These are phyloP conservation scores for Glaciozyma antarctica DNA, from an alignment of 768 basidiomycete species.

Conservation along the genomic window DNA sequence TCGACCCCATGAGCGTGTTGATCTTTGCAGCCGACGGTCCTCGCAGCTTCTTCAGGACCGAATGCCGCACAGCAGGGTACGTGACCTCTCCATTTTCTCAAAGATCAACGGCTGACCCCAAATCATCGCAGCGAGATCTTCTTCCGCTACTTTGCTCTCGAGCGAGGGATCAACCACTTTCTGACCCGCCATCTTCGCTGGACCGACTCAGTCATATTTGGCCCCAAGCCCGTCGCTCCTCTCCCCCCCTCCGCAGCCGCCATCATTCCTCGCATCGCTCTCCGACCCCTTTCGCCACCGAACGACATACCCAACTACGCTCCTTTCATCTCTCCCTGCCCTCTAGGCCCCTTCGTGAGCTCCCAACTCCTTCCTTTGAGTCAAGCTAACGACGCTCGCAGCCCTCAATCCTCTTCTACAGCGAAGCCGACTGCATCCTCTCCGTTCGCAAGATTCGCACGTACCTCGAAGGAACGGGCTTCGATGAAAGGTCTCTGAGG, in stretches of 20 bases:
- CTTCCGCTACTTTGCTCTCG: conserved; percentile 29
- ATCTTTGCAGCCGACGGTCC: conserved; percentile 14
- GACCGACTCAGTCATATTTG: conserved; percentile 19
- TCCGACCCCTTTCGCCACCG: conserved; percentile 2
- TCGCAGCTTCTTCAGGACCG: conserved; percentile 27
- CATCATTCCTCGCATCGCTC: conserved; percentile 12
- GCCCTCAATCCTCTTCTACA: conserved; percentile 21
- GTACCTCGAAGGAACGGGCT: conserved; percentile 8
- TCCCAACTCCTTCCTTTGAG: not conserved
- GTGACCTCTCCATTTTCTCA: not conserved
- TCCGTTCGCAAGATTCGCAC: conserved; percentile 7
- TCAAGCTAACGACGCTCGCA: not conserved
- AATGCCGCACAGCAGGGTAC: conserved; percentile 7
- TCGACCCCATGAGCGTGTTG: conserved; percentile 26
- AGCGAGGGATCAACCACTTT: conserved; percentile 28
- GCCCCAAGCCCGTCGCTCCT: not conserved
- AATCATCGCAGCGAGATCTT: conserved; percentile 14
- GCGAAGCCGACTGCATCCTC: conserved; percentile 23
- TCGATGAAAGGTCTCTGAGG: conserved; percentile 8
- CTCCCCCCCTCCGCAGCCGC: conserved; percentile 11
- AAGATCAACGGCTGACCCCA: not conserved
- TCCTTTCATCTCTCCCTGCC: conserved; percentile 1
- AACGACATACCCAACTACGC: conserved; percentile 24
- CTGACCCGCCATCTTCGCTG: conserved; percentile 22
- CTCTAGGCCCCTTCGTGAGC: conserved; percentile 19